Evolutionary conservation across 306 rosid species (phyloP), one percentile per base, ranked within the genome.

Genomic region (Quercus alba): DNA sequence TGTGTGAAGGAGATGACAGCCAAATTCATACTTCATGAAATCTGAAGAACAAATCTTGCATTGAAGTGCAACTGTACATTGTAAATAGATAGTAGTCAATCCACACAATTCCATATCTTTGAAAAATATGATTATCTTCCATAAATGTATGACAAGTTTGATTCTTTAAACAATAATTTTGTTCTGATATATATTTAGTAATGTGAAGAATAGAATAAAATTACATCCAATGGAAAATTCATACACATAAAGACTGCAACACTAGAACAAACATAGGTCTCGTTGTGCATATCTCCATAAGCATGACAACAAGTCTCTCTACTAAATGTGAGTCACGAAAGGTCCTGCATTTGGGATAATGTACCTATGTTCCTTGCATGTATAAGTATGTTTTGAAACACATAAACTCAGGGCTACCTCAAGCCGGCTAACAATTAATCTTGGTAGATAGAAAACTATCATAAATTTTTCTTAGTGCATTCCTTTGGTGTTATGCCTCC

Each of bases 1-100:
- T 83, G 78, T 75, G 78, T 64, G 14, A 61, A 14, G 8, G 14
- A 52, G 18, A 70, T 52, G 62, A 23, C 75, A 25, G 30, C 76
- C 72, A 75, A 23, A 83, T 75, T 83, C 86, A 83, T 83, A 71
- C 84, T 83, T 79, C 44, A 54, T 15, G 30, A 70, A 54, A 68
- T 30, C 10, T 11, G 30, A 62, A 59, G 58, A 54, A 30, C 18
- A 56, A 49, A 55, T 1, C 70, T 46, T 56, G 31, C 44, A 51
- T 52, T 75, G 38, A 35, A 56, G 63, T 49, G 23, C 67, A 74
- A 59, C 79, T 68, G 82, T 19, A 68, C 26, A 68, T 9, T 19
- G 23, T 51, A 77, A 74, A 78, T 1, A 26, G 25, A 41, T 56
- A 20, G 23, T 15, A 26, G 14, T 82, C 52, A 55, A 19, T 23